These are phyloP conservation scores for Boletus semigastroideus DNA, from an alignment of 1,284 basidiomycete genomes.

Conservation along the genomic window DNA sequence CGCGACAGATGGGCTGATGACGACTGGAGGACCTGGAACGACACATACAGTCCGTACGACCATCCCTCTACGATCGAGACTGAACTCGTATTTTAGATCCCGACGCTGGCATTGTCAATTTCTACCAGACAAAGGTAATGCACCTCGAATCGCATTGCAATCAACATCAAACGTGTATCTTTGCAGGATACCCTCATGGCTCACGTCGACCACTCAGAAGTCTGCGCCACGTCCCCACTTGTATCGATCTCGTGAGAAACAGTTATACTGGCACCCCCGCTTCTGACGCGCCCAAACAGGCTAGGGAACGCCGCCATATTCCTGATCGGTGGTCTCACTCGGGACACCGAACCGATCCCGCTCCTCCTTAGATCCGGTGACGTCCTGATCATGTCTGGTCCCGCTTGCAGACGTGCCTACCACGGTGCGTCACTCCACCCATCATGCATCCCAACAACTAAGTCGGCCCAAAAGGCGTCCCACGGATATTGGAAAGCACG, in stretches of 20 bases:
- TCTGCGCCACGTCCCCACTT: constrained; percentile 81
- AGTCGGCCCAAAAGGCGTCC: constrained; percentile 59
- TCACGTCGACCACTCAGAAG: constrained; percentile 90
- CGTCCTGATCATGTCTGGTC: constrained; percentile 89
- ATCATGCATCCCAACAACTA: not conserved
- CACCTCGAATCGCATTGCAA: not conserved
- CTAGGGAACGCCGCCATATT: constrained; percentile 86
- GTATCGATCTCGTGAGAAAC: constrained; percentile 82
- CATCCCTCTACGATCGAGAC: not conserved
- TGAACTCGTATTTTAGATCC: constrained; percentile 53
- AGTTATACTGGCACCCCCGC: not conserved
- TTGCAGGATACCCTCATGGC: constrained; percentile 85
- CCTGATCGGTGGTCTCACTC: constrained; percentile 80
- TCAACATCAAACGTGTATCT: no score
- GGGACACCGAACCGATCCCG: constrained; percentile 73
- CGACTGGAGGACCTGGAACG: constrained; percentile 70
- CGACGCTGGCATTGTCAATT: constrained; percentile 93
- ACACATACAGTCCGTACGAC: constrained; percentile 65
- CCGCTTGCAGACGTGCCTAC: constrained; percentile 76
- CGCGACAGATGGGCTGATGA: constrained; percentile 51
- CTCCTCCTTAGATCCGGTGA: constrained; percentile 87
- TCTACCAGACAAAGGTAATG: constrained; percentile 74
- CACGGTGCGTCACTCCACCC: constrained; percentile 58
- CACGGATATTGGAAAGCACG: constrained; percentile 79
- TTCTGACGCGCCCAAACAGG: constrained; percentile 39